Evolutionary conservation across 2,329 filamentous ascomycete species (phyloP).

Genomic region (Diaporthe sp.): DNA sequence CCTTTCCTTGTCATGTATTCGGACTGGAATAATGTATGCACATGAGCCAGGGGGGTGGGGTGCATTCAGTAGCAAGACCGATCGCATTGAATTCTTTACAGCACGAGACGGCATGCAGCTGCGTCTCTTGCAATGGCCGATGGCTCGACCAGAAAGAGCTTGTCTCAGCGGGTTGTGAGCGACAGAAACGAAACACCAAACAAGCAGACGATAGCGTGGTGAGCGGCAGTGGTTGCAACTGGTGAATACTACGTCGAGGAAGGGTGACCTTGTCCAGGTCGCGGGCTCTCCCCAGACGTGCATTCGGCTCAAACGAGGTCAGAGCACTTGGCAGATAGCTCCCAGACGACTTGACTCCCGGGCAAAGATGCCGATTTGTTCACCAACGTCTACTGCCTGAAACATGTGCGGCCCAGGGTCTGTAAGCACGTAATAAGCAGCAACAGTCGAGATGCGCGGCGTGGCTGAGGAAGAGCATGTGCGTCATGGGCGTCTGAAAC

Average conservation of each 20-base stretch:
- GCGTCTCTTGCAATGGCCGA: not conserved
- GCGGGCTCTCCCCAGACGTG: conserved; percentile 7
- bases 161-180: not conserved
- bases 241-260: not conserved
- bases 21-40: not conserved
- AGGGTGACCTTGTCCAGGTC: conserved; percentile 11
- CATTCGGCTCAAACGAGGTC: conserved; percentile 24
- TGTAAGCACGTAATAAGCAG: conserved; percentile 7
- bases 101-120: not conserved
- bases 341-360: not conserved
- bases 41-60: too few species aligned
- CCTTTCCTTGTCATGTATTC: not conserved
- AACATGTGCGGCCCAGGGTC: conserved; percentile 20
- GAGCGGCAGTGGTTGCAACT: not conserved
- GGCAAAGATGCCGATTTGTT: conserved; percentile 23
- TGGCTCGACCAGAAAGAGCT: not conserved
- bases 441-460: not conserved
- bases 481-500: conserved; percentile 7
- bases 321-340: conserved; percentile 29
- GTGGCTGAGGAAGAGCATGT: not conserved
- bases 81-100: not conserved
- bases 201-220: not conserved
- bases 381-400: conserved; percentile 6
- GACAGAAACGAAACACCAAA: conserved; percentile 4
- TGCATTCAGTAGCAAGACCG: not conserved